phyloP scores from a whole-genome alignment of 768 basidiomycete species.

The Rhodotorula babjevae region DNA sequence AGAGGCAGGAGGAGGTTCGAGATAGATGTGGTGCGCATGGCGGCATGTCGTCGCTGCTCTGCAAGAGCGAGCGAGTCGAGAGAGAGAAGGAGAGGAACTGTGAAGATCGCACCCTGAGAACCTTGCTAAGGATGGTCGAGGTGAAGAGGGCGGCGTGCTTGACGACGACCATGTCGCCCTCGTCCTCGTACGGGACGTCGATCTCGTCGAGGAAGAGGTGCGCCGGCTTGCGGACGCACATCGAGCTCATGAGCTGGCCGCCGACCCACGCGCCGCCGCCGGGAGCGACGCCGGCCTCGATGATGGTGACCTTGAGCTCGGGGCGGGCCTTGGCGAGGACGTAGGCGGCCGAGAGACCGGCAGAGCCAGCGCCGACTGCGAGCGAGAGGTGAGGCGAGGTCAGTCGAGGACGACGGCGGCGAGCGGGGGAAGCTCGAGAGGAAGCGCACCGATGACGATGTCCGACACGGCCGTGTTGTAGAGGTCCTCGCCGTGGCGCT shows the following conservation, averaged over 20 bases:
- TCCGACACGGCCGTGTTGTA: conserved; percentile 71
- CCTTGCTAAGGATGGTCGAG: conserved; percentile 65
- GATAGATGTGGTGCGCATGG: background rate
- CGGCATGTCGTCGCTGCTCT: background rate
- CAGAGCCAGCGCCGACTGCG: conserved; percentile 60
- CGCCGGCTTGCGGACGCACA: conserved; percentile 75
- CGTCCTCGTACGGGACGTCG: conserved; percentile 70
- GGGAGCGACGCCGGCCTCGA: conserved; percentile 74
- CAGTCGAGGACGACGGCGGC: background rate
- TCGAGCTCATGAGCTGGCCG: conserved; percentile 66
- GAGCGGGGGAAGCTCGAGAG: background rate
- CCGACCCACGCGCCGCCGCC: conserved; percentile 51
- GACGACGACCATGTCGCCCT: conserved; percentile 63
- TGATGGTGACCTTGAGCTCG: conserved; percentile 61
- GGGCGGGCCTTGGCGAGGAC: conserved; percentile 63
- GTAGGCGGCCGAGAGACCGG: conserved; percentile 69
- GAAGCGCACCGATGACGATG: conserved; percentile 57
- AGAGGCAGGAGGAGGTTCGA: background rate
- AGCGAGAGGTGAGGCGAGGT: background rate
- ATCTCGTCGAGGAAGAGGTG: conserved; percentile 65
- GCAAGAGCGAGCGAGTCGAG: background rate
- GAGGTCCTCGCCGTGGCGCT: conserved; percentile 70
- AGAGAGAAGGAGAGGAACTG: background rate
- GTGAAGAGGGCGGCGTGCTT: conserved; percentile 79
- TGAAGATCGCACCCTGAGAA: conserved; percentile 52